Percentiles rank a stretch among this genome's conserved stretches.
These are phyloP conservation scores for Wickerhamomyces canadensis DNA, from an alignment of 805 yeast species.

Conservation along the genomic window DNA sequence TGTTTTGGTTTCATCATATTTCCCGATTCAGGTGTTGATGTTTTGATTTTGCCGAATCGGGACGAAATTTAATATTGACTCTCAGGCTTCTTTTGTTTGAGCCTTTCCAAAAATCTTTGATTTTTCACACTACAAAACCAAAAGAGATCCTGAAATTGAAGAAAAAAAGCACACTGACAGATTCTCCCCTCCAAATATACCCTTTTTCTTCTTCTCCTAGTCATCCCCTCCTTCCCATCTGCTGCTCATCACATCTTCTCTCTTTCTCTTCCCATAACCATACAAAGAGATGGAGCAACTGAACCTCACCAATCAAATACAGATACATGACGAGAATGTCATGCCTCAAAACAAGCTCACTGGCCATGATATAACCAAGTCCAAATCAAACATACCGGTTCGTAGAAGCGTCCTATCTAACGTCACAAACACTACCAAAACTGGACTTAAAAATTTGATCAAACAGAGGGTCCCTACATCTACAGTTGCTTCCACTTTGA, in stretches of 20 bases:
- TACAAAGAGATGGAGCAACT: slow-evolving; percentile 7
- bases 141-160: too few relatives aligned
- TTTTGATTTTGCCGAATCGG: slow-evolving; percentile 16
- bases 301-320: slow-evolving; percentile 4
- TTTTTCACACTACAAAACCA: background rate
- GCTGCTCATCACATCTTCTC: background rate
- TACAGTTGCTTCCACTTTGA: slow-evolving; percentile 3
- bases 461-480: background rate
- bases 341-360: slow-evolving; percentile 5
- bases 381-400: slow-evolving; percentile 22
- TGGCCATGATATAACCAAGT: slow-evolving; percentile 1
- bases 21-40: slow-evolving; percentile 12
- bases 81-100: too few relatives aligned
- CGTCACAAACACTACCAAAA: slow-evolving; percentile 25
- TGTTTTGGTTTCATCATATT: background rate
- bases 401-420: slow-evolving; percentile 24
- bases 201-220: background rate
- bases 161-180: too few relatives aligned
- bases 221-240: background rate
- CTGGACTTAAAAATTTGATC: slow-evolving; percentile 3
- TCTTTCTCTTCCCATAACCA: background rate
- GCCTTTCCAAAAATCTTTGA: too few relatives aligned
- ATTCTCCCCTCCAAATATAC: too few relatives aligned
- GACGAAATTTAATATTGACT: slow-evolving; percentile 6
- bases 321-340: slow-evolving; percentile 19